phyloP scores from a whole-genome alignment of 2,329 filamentous ascomycete species.

The Sclerotinia trifoliorum region DNA sequence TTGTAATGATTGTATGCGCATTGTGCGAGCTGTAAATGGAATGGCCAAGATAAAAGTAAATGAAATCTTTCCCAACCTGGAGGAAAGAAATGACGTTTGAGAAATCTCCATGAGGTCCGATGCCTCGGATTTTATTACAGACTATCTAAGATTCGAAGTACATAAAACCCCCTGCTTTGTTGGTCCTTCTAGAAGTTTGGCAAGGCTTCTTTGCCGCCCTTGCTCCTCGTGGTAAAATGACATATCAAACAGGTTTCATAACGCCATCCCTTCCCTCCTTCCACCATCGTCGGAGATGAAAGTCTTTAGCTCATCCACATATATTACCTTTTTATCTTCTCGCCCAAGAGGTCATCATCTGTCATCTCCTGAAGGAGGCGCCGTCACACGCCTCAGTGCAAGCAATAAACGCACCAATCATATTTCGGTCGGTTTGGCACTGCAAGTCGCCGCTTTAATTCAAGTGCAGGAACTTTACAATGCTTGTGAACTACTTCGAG shows the following conservation, averaged over 20 bases:
- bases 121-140: not conserved
- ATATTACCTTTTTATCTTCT: not conserved
- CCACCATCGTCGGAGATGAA: constrained; percentile 2
- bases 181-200: constrained; percentile 3
- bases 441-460: constrained; percentile 4
- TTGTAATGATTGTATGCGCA: not conserved
- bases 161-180: not conserved
- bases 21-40: not conserved
- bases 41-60: constrained; percentile 3
- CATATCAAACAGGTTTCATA: not conserved
- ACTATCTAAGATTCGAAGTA: not conserved
- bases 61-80: not conserved
- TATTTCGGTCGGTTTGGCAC: not conserved
- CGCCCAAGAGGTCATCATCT: not conserved
- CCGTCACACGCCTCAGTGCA: not conserved
- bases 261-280: constrained; percentile 3
- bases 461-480: not conserved
- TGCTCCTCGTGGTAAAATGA: not conserved
- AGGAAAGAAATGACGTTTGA: not conserved
- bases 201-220: not conserved
- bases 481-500: not conserved
- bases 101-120: not conserved
- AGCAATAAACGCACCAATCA: not conserved
- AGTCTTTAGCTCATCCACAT: not conserved
- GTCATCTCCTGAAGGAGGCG: not conserved